These are phyloP conservation scores for Malania oleifera DNA, from an alignment of 164 flowering plant genomes.

Conservation along the genomic window DNA sequence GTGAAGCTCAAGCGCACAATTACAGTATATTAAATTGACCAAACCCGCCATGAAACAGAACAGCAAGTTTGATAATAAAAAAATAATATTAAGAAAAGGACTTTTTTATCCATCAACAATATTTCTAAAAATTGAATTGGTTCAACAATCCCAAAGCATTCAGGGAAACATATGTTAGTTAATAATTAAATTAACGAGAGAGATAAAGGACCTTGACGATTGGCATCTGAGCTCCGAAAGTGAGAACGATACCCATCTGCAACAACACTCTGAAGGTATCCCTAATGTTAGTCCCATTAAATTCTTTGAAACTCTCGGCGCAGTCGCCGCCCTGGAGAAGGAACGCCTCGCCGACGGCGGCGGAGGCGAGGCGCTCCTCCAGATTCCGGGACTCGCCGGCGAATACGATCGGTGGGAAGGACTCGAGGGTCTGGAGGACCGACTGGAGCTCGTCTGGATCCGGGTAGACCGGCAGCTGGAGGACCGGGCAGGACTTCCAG, in stretches of 20 bases:
- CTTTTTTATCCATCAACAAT: too few relatives aligned
- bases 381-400: constrained; percentile 50
- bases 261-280: constrained; percentile 44
- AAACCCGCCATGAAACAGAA: too few relatives aligned
- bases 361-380: constrained; percentile 40
- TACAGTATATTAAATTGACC: too few relatives aligned
- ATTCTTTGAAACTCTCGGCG: constrained; percentile 52
- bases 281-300: constrained; percentile 40
- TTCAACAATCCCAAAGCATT: background rate
- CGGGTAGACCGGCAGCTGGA: constrained; percentile 27
- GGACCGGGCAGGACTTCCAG: constrained; percentile 24
- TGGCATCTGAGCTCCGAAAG: constrained; percentile 48
- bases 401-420: constrained; percentile 44
- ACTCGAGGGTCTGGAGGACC: constrained; percentile 23
- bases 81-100: too few relatives aligned
- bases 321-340: constrained; percentile 51
- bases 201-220: constrained; percentile 29
- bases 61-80: too few relatives aligned
- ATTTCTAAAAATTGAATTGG: too few relatives aligned
- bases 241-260: constrained; percentile 47
- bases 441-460: constrained; percentile 26
- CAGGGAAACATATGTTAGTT: background rate
- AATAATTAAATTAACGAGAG: background rate
- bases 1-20: too few relatives aligned
- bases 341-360: constrained; percentile 47